Evolutionary conservation across 805 yeast genomes (phyloP), one percentile per base, ranked within the genome.

Genomic region (Saccharomycopsis amapae): DNA sequence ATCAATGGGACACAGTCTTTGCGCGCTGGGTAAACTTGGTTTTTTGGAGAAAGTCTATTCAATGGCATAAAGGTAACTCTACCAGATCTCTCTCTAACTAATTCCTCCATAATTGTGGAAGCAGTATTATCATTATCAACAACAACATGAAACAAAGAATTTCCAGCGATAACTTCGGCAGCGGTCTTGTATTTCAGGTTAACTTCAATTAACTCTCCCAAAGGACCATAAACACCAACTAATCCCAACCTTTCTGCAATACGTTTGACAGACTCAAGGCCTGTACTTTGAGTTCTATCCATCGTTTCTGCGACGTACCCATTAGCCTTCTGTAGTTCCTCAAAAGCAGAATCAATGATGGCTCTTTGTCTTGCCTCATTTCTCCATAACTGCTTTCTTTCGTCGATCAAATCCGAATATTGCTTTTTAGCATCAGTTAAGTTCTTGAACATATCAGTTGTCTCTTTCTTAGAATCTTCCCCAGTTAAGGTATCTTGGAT

Each of bases 41-140:
- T 58, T 26, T 61, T 57, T 19, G 72, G 67, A 5, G 60, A 53
- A 13, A 93, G 57, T 55, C 94, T 69, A 58, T 88, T 86, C 52
- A 93, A 65, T 1, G 98, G 97, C 68, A 93, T 79, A 56, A 93
- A 88, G 0, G 97, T 87, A 0, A 85, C 89, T 56, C 96, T 72
- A 1, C 97, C 97, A 4, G 81, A 72, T 50, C 76, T 78, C 49
- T 75, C 78, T 43, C 82, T 68, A 4, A 72, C 71, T 48, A 93
- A 67, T 58, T 86, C 88, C 37, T 81, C 81, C 83, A 89, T 83
- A 2, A 90, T 62, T 15, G 75, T 60, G 9, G 86, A 71, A 0
- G 97, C 97, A 2, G 95, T 85, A 43, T 74, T 79, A 51, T 90
- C 96, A 35, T 72, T 79, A 57, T 88, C 52, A 12, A 90, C 97